Conservation (phyloP, 1,139 yeast genomes). For the Debaryomycetaceae sp. region DNA sequence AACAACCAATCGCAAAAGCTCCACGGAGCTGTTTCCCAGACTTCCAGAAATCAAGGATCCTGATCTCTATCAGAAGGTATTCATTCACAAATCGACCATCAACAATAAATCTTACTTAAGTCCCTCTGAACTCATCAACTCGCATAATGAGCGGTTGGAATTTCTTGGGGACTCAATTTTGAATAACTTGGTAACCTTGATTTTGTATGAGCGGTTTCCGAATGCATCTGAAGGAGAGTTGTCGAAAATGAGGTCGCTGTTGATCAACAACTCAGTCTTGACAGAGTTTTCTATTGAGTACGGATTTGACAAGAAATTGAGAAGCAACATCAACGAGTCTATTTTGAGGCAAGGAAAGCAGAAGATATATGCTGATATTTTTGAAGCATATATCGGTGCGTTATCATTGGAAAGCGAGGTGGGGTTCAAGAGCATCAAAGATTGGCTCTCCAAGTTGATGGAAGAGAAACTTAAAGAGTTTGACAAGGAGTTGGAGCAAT, state of each 20-base stretch:
- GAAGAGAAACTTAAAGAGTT: slow-evolving; percentile 25
- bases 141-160: slow-evolving; percentile 88
- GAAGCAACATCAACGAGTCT: slow-evolving; percentile 41
- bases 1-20: not conserved
- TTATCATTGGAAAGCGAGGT: slow-evolving; percentile 58
- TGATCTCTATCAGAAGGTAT: slow-evolving; percentile 64
- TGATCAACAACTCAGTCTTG: slow-evolving; percentile 74
- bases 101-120: slow-evolving; percentile 57
- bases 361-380: slow-evolving; percentile 70
- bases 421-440: slow-evolving; percentile 43
- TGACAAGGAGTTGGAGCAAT: slow-evolving; percentile 23
- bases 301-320: slow-evolving; percentile 61
- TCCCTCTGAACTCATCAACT: slow-evolving; percentile 52
- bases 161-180: slow-evolving; percentile 90
- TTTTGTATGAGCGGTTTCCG: slow-evolving; percentile 66
- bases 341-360: slow-evolving; percentile 35
- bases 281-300: slow-evolving; percentile 70
- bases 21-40: slow-evolving; percentile 39
- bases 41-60: slow-evolving; percentile 67
- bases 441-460: slow-evolving; percentile 60
- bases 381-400: slow-evolving; percentile 92
- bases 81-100: slow-evolving; percentile 75
- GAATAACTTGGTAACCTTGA: slow-evolving; percentile 66
- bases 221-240: slow-evolving; percentile 78
- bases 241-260: slow-evolving; percentile 63